Evolutionary conservation across 2,329 filamentous ascomycete species (phyloP).

Genomic region (Diaporthe australafricana): DNA sequence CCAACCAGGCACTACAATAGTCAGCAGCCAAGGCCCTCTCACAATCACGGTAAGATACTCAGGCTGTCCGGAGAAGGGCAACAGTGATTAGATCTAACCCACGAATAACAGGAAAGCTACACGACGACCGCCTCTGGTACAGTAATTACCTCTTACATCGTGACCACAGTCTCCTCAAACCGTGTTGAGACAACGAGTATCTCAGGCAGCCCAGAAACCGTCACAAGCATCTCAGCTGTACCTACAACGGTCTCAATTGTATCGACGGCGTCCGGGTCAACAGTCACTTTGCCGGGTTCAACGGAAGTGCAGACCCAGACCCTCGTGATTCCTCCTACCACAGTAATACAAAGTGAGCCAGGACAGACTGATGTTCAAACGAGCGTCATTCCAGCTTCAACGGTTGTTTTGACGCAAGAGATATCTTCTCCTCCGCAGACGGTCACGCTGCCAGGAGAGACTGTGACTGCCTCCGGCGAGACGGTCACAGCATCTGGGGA

Average conservation of each 20-base stretch:
- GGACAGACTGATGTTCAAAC: constrained; percentile 25
- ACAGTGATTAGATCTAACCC: not conserved
- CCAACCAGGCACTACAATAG: not conserved
- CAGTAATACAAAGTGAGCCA: constrained; percentile 41
- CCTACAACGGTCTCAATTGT: not conserved
- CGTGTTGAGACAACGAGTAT: not conserved
- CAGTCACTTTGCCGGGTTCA: not conserved
- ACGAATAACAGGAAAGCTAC: not conserved
- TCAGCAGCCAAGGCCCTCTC: not conserved
- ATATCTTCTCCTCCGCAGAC: constrained; percentile 21
- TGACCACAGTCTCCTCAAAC: not conserved
- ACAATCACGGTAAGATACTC: not conserved
- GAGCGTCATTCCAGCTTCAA: not conserved
- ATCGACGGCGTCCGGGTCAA: not conserved
- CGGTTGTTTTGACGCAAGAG: not conserved
- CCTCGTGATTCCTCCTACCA: constrained; percentile 39
- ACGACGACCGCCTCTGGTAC: not conserved
- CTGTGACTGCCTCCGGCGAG: constrained; percentile 40
- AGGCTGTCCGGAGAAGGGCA: too few species aligned
- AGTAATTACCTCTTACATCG: not conserved
- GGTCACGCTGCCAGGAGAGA: constrained; percentile 31
- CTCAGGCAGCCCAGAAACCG: too few species aligned
- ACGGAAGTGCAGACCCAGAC: constrained; percentile 22
- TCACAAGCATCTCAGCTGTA: not conserved
- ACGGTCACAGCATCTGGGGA: not conserved